phyloP scores from a whole-genome alignment of 108 stramenopile species.

The Cyclotella cryptica region DNA sequence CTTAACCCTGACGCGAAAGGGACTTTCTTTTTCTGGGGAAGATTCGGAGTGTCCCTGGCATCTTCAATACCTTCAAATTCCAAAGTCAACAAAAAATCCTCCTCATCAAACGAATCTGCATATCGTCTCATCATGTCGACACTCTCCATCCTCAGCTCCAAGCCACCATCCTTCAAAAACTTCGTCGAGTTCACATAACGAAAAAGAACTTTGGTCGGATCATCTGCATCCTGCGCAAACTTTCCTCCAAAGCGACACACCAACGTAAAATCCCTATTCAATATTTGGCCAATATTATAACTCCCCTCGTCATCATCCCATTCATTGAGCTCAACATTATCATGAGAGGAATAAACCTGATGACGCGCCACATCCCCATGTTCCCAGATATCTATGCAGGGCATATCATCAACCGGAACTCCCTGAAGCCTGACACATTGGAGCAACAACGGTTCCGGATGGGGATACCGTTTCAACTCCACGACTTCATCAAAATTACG shows the following conservation, averaged over 20 bases:
- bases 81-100: conserved; percentile 80
- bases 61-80: conserved; percentile 59
- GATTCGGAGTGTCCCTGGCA: neutral
- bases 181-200: conserved; percentile 85
- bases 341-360: conserved; percentile 53
- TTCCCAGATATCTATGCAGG: conserved; percentile 90
- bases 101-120: conserved; percentile 70
- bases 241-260: conserved; percentile 88
- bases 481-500: conserved; percentile 78
- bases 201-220: conserved; percentile 84
- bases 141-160: conserved; percentile 59
- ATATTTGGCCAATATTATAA: conserved; percentile 59
- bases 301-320: conserved; percentile 84
- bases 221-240: conserved; percentile 65
- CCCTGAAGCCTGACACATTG: conserved; percentile 80
- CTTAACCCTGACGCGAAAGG: neutral
- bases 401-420: conserved; percentile 92
- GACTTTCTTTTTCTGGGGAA: conserved; percentile 2
- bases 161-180: conserved; percentile 67
- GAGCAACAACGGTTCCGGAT: conserved; percentile 73
- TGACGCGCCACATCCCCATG: conserved; percentile 50
- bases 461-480: conserved; percentile 58
- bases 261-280: conserved; percentile 86
- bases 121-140: conserved; percentile 90
- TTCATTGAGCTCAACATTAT: conserved; percentile 38